phyloP scores from a whole-genome alignment of 169 alveolate species.

The Cryptosporidium sp. region DNA sequence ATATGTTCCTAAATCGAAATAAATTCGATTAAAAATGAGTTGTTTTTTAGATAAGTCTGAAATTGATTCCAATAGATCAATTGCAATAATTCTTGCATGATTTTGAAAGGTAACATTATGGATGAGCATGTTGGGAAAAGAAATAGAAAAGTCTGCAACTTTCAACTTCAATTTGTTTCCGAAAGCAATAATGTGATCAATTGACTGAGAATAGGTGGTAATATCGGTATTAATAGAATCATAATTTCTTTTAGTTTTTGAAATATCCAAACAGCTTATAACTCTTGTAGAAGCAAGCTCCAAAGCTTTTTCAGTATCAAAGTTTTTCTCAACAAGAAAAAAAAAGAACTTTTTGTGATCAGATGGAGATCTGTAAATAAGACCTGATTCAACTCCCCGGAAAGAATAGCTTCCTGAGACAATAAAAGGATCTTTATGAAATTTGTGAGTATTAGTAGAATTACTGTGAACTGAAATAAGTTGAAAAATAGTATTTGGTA shows the following conservation, averaged over 20 bases:
- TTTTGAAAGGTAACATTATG: not conserved
- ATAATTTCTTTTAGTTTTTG: not conserved
- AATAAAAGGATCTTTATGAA: not conserved
- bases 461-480: not conserved
- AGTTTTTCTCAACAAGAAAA: not conserved
- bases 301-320: not conserved
- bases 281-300: constrained; percentile 5
- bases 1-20: not conserved
- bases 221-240: not conserved
- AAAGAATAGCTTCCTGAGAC: not conserved
- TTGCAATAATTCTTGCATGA: not conserved
- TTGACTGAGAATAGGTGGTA: not conserved
- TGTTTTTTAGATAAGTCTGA: not conserved
- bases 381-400: not conserved
- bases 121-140: not conserved
- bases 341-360: constrained; percentile 1
- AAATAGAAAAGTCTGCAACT: not conserved
- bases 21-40: not conserved
- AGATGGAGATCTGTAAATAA: not conserved
- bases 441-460: not conserved
- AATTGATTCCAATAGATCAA: not conserved
- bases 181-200: not conserved
- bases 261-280: not conserved
- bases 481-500: not conserved
- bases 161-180: not conserved